These are phyloP conservation scores for Apiospora saccharicola DNA, from an alignment of 2,329 filamentous ascomycete species.

Conservation along the genomic window DNA sequence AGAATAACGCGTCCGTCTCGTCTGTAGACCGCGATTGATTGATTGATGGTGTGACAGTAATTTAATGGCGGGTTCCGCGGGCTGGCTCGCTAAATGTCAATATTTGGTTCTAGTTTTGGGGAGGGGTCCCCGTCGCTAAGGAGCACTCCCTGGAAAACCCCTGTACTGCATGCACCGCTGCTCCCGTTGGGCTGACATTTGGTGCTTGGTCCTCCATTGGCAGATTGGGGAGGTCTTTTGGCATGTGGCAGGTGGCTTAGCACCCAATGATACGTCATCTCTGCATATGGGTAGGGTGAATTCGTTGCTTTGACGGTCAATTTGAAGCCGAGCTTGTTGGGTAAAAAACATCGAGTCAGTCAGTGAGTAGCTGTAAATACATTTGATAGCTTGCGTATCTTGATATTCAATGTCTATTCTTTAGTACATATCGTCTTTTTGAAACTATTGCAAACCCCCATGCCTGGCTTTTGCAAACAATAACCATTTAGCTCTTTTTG, in stretches of 20 bases:
- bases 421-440: background rate
- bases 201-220: too few relatives aligned
- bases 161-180: background rate
- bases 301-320: background rate
- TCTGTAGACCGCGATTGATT: constrained; percentile 8
- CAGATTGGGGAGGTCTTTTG: background rate
- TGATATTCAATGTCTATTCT: background rate
- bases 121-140: constrained; percentile 19
- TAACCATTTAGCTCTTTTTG: background rate
- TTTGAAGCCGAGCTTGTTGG: background rate
- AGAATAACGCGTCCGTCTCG: background rate
- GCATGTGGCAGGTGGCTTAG: constrained; percentile 23
- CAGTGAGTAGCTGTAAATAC: background rate
- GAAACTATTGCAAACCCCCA: background rate
- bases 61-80: constrained; percentile 21
- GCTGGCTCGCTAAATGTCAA: background rate
- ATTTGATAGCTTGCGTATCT: background rate
- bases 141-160: constrained; percentile 4
- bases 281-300: constrained; percentile 20
- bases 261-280: constrained; percentile 23
- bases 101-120: background rate
- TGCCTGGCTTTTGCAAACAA: background rate
- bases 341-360: background rate
- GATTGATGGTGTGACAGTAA: constrained; percentile 7
- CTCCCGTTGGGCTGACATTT: constrained; percentile 6